These are phyloP conservation scores for Heritiera littoralis DNA, from an alignment of 345 rosid genomes.

Conservation along the genomic window DNA sequence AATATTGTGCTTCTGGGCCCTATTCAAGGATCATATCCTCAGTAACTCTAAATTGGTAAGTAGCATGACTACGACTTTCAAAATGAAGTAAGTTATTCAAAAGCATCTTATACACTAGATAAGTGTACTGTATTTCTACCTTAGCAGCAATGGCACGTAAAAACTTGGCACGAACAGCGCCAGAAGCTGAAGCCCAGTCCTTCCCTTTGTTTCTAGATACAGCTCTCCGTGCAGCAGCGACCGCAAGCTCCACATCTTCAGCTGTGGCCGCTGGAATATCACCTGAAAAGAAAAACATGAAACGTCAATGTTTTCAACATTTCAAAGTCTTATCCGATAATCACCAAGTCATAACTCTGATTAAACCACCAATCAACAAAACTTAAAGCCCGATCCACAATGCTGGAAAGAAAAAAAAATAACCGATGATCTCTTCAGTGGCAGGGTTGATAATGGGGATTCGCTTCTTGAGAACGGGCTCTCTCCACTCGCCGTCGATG, in stretches of 20 bases:
- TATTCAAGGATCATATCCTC: neutral
- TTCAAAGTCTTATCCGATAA: neutral
- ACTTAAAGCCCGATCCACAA: neutral
- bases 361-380: conserved; percentile 1
- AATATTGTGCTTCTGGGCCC: neutral
- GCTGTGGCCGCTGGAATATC: conserved; percentile 91
- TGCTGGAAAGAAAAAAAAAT: neutral
- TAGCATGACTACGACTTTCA: neutral
- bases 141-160: conserved; percentile 96
- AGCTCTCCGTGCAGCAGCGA: conserved; percentile 79
- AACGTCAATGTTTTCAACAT: neutral
- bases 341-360: neutral
- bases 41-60: neutral
- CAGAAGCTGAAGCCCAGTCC: conserved; percentile 81
- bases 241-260: conserved; percentile 94
- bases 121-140: conserved; percentile 38
- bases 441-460: conserved; percentile 79
- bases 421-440: conserved; percentile 78
- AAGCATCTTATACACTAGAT: neutral
- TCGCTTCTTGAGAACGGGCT: conserved; percentile 64
- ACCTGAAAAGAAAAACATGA: conserved; percentile 43
- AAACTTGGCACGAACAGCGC: conserved; percentile 83
- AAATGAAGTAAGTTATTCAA: neutral
- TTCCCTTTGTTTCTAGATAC: conserved; percentile 68
- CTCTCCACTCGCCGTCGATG: conserved; percentile 88